Evolutionary conservation across 306 rosid genomes (phyloP).

Genomic region (Rubus idaeus): DNA sequence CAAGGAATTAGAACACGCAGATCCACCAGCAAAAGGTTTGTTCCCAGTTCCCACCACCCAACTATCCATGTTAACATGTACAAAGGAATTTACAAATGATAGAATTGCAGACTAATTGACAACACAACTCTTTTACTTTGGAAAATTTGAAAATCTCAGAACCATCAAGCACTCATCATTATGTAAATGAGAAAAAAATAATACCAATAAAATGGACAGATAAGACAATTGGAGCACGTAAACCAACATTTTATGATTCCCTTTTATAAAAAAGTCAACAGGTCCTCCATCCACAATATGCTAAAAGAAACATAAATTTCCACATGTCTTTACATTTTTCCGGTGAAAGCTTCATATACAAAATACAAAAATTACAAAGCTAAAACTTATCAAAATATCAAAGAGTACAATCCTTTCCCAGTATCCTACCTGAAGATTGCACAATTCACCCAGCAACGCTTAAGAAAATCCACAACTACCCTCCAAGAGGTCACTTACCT

Average conservation of each 20-base stretch:
- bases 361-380: constrained; percentile 31
- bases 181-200: neutral
- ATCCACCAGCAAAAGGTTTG: neutral
- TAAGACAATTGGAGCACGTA: neutral
- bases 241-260: constrained; percentile 19
- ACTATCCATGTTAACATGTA: neutral
- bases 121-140: too few relatives aligned
- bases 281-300: constrained; percentile 23
- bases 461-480: constrained; percentile 31
- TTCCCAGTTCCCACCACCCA: too few relatives aligned
- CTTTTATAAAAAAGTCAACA: constrained; percentile 16
- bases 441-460: constrained; percentile 27
- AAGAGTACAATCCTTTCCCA: constrained; percentile 33
- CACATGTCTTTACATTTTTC: constrained; percentile 26
- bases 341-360: constrained; percentile 21
- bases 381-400: constrained; percentile 9
- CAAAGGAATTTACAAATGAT: neutral
- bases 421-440: constrained; percentile 21
- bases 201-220: neutral
- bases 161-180: neutral
- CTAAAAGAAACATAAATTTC: constrained; percentile 3
- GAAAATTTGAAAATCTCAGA: neutral
- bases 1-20: neutral
- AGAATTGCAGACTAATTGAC: too few relatives aligned
- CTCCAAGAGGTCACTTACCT: constrained; percentile 42